Conservation (phyloP, 345 rosid genomes). For the Streptanthus diversifolius region DNA sequence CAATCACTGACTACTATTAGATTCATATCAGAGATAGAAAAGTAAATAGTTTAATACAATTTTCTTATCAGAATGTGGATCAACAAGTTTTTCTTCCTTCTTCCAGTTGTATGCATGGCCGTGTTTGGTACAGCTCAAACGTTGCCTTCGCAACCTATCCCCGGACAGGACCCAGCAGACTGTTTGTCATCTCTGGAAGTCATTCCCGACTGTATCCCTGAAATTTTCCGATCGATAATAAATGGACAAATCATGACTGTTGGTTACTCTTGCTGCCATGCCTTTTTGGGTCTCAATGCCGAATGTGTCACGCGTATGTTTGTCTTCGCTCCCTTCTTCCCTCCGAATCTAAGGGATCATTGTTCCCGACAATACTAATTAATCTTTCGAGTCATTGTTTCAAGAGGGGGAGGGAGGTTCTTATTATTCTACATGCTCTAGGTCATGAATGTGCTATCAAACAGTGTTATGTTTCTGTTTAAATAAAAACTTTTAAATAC, state of each 20-base stretch:
- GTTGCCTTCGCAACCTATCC: neutral
- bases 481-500: neutral
- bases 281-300: slow-evolving; percentile 2
- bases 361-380: slow-evolving; percentile 4
- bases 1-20: neutral
- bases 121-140: neutral
- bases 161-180: neutral
- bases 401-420: neutral
- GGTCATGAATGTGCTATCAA: neutral
- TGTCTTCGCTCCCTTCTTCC: slow-evolving; percentile 1
- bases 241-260: slow-evolving; percentile 4
- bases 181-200: slow-evolving; percentile 27
- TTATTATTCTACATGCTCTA: neutral
- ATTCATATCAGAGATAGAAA: neutral
- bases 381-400: neutral
- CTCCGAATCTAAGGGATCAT: slow-evolving; percentile 9
- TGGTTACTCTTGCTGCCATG: slow-evolving; percentile 25
- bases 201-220: slow-evolving; percentile 21
- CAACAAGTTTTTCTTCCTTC: slow-evolving; percentile 4
- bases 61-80: slow-evolving; percentile 11
- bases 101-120: neutral
- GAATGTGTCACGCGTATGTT: slow-evolving; percentile 22
- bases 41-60: neutral
- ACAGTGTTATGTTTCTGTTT: neutral
- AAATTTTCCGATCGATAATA: slow-evolving; percentile 6